Evolutionary conservation across 768 basidiomycete genomes (phyloP).

Genomic region (Suillus spraguei): DNA sequence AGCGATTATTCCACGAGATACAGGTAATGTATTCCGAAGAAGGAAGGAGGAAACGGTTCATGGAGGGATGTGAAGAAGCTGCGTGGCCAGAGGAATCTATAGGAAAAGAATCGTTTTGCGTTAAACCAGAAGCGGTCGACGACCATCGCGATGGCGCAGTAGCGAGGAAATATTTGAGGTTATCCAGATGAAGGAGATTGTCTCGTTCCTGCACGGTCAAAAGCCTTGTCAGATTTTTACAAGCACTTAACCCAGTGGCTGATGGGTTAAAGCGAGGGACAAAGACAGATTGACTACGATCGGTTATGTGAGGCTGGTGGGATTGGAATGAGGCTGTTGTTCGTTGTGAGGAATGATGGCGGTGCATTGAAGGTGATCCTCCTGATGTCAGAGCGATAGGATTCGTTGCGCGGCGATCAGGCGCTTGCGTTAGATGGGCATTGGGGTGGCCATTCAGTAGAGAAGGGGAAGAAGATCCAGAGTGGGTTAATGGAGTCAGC

Average conservation of each 20-base stretch:
- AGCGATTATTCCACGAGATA: conserved; percentile 88
- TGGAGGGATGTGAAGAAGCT: conserved; percentile 67
- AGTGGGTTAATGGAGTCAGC: not conserved
- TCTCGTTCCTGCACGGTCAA: conserved; percentile 69
- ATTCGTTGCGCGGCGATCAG: not conserved
- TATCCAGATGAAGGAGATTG: conserved; percentile 71
- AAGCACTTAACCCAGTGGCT: conserved; percentile 29
- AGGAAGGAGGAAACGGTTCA: conserved; percentile 87
- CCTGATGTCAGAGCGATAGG: not conserved
- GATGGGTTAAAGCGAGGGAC: conserved; percentile 19
- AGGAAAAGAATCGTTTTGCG: conserved; percentile 16
- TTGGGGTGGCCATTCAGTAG: not conserved
- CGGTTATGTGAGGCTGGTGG: not conserved
- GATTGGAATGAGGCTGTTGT: not conserved
- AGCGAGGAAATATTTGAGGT: conserved; percentile 87
- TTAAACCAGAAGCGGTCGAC: conserved; percentile 31
- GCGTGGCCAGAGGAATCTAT: conserved; percentile 39
- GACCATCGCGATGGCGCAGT: conserved; percentile 82
- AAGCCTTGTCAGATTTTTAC: conserved; percentile 41
- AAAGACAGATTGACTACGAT: conserved; percentile 10
- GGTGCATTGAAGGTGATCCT: not conserved
- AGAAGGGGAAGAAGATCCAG: conserved; percentile 5
- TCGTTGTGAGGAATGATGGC: not conserved
- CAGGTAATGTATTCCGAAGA: conserved; percentile 89
- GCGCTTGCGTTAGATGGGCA: conserved; percentile 4